Evolutionary conservation across 2,329 filamentous ascomycete species (phyloP), one percentile per base, ranked within the genome.

Genomic region (Ustilaginoidea virens): DNA sequence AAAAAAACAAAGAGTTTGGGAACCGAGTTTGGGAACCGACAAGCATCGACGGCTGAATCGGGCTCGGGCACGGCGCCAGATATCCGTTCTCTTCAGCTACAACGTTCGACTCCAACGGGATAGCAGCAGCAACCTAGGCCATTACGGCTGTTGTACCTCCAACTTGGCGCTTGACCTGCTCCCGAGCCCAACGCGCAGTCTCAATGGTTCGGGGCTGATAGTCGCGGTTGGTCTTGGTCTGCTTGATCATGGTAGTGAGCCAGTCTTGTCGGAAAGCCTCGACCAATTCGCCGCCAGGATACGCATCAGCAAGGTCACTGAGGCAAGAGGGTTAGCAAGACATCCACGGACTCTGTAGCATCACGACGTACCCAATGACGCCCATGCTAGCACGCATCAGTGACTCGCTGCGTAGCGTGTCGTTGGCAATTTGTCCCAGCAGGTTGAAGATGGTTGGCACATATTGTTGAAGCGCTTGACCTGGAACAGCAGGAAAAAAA

Each of bases 351-450:
- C 13, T 7, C 22, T 24, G n/a, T 12, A 24, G 6, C 6, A 13
- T 3, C 14, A 7, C 10, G 24, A 58, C 76, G 51, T 69, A 92
- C 83, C 86, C 90, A 58, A 98, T 81, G 31, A 96, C 86, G 53
- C 90, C 90, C 82, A 96, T 96, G 7, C 80, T 73, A n/a, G 87
- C 81, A 42, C 90, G 72, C 66, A 96, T 78, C 27, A 98, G 65
- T 20, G 80, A 74, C 58, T 98, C 90, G 47, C 83, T 93, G 42
- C 85, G 80, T 63, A 90, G 92, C 39, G 69, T 66, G 49, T 96
- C 90, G 40, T 71, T 65, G 34, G 77, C 77, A 42, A 96, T 79
- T 36, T 74, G 68, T 46, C 80, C 76, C 25, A 98, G 71, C 29
- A 96, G 72, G 42, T 80, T 67, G 62, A 96, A 94, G 47, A 98